Evolutionary conservation across 805 yeast genomes (phyloP), one percentile per base, ranked within the genome.

Genomic region (Candida rishiriensis): DNA sequence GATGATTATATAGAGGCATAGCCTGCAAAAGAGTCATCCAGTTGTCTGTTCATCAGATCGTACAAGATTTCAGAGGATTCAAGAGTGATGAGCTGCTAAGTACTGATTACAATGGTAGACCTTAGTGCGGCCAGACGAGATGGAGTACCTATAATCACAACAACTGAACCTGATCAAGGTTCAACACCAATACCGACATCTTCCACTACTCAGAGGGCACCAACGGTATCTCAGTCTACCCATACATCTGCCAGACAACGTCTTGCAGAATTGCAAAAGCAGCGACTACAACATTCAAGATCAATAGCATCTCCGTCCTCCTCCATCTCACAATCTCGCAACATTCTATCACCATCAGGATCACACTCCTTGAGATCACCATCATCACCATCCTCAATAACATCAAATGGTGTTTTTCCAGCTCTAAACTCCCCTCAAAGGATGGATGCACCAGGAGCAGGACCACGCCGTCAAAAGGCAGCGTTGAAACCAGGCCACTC

Each of bases 401-500:
- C 26, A 21, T 21, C 26, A 4, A 21, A 8, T 7, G 31, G 33
- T 17, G 18, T 36, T 7, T 57, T 57, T 30, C 53, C 60, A 0
- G 38, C 49, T 16, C 10, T 36, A 14, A 41, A 48, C 31, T 57
- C 59, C 10, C 55, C 58, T 10, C 57, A 53, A 36, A 36, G 52
- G 3, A 32, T 47, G 34, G 41, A 42, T 26, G 48, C 52, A 26
- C 41, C 49, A 11, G 42, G 43, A 3, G 47, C 43, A 15, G 49
- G 39, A 8, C 30, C 42, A 37, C 15, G 46, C 12, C 63, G 82
- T 12, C 63, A 61, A 41, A 86, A 88, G 54, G 90, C 87, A 3
- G 71, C 64, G 0, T 69, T 88, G 14, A 69, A 74, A 36, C 95
- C 93, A 0, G 95, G 95, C 1, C 87, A 81, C 56, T 88, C 96